Percentiles rank a stretch among this genome's conserved stretches.
phyloP scores from a whole-genome alignment of 225 moss, liverwort and hornwort genomes.

The Marchantia paleacea region DNA sequence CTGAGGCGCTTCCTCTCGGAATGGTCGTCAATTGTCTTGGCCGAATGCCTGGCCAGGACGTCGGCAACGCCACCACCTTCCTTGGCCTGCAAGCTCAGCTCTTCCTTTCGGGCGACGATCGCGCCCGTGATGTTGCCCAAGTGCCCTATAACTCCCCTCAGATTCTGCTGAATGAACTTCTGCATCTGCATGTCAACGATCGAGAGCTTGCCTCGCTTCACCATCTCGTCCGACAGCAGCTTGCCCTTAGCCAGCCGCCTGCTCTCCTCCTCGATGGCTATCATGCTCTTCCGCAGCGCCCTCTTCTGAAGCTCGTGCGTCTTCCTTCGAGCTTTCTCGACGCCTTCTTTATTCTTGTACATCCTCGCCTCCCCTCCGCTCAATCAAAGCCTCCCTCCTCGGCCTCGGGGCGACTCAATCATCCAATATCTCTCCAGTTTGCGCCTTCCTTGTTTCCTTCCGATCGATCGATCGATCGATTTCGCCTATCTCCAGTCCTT shows the following conservation, averaged over 20 bases:
- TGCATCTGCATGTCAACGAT: background rate
- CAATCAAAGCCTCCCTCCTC: too few relatives aligned
- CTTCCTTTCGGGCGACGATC: conserved; percentile 1
- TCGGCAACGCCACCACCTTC: background rate
- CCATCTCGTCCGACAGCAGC: background rate
- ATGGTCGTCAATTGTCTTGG: background rate
- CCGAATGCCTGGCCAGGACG: background rate
- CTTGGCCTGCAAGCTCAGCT: background rate
- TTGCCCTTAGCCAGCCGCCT: conserved; percentile 10
- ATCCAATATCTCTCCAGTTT: too few relatives aligned
- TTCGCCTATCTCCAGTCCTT: background rate
- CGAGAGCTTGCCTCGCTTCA: background rate
- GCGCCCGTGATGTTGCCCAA: conserved; percentile 5
- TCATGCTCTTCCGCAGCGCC: conserved; percentile 7
- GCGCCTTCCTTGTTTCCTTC: too few relatives aligned
- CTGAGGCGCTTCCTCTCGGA: conserved; percentile 8
- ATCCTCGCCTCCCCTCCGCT: too few relatives aligned
- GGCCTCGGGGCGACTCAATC: too few relatives aligned
- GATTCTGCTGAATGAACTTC: background rate
- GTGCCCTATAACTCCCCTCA: conserved; percentile 14
- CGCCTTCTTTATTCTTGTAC: background rate
- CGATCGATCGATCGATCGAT: background rate
- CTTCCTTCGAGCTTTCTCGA: background rate
- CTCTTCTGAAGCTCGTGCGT: background rate
- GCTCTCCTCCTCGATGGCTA: conserved; percentile 8